Conservation (phyloP, 78 protist species). For the Dictyostelium capitatum region DNA sequence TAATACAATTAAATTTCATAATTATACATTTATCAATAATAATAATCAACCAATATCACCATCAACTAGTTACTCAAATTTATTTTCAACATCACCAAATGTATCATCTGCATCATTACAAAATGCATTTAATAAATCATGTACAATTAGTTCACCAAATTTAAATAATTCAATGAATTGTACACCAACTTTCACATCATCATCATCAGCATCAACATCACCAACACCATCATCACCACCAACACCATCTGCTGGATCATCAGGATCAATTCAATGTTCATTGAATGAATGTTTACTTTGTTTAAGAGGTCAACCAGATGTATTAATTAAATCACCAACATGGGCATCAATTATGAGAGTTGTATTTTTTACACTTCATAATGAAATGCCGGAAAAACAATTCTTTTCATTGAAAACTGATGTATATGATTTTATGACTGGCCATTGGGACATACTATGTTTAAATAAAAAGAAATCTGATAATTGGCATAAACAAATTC, state of each 20-base stretch:
- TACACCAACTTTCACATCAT: too few relatives aligned
- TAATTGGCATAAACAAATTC: slow-evolving; percentile 81
- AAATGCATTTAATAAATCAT: background rate
- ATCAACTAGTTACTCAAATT: slow-evolving; percentile 17
- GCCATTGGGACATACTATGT: slow-evolving; percentile 70
- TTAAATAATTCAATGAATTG: background rate
- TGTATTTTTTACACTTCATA: slow-evolving; percentile 60
- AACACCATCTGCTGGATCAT: background rate
- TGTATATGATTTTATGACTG: slow-evolving; percentile 70
- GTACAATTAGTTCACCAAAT: slow-evolving; percentile 9
- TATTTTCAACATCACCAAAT: slow-evolving; percentile 18
- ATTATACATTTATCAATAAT: background rate
- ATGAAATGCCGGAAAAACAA: slow-evolving; percentile 54
- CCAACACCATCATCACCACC: background rate
- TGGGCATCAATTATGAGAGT: slow-evolving; percentile 80
- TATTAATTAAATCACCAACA: slow-evolving; percentile 58
- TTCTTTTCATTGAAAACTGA: slow-evolving; percentile 71
- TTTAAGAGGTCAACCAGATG: slow-evolving; percentile 69
- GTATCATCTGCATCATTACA: background rate
- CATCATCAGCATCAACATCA: too few relatives aligned
- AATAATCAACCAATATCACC: background rate
- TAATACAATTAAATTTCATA: slow-evolving; percentile 10
- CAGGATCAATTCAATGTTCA: background rate
- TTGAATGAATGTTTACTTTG: slow-evolving; percentile 66
- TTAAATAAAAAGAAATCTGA: slow-evolving; percentile 64